Percentiles rank a stretch among this genome's conserved stretches.
Evolutionary conservation across 139 green algal species (phyloP).

Genomic region (Auxenochlorella protothecoides): DNA sequence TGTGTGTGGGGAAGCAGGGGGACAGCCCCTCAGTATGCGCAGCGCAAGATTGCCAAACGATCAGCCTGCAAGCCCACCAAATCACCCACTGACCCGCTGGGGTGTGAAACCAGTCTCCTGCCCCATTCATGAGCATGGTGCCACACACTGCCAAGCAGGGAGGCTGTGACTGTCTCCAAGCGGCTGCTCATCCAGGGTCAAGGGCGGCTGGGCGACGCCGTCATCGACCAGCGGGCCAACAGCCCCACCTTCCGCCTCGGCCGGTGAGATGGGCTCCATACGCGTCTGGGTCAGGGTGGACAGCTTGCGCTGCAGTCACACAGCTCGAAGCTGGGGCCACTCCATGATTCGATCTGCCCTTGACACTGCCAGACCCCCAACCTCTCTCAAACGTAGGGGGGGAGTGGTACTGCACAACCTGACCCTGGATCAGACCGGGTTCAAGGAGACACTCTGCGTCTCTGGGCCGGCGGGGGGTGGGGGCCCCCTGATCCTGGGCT

Average conservation of each 20-base stretch:
- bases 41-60: too few relatives aligned
- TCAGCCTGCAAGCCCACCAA: too few relatives aligned
- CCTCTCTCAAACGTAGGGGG: neutral
- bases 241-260: slow-evolving; percentile 40
- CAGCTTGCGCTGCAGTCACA: too few relatives aligned
- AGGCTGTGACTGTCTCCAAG: slow-evolving; percentile 37
- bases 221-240: slow-evolving; percentile 50
- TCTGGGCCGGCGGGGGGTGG: slow-evolving; percentile 13
- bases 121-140: too few relatives aligned
- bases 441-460: slow-evolving; percentile 39
- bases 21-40: too few relatives aligned
- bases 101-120: too few relatives aligned
- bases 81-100: too few relatives aligned
- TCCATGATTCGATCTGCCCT: too few relatives aligned
- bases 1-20: too few relatives aligned
- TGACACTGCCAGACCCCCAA: too few relatives aligned
- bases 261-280: neutral
- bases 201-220: slow-evolving; percentile 38
- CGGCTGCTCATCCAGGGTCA: slow-evolving; percentile 51
- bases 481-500: slow-evolving; percentile 36
- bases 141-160: slow-evolving; percentile 6
- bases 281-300: too few relatives aligned
- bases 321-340: too few relatives aligned
- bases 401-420: slow-evolving; percentile 42
- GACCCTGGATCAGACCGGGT: slow-evolving; percentile 52